A percentile compares a stretch with the other conserved stretches of the same genome.
These are phyloP conservation scores for Lasiodiplodia gonubiensis DNA, from an alignment of 2,329 filamentous ascomycete species.

Conservation along the genomic window DNA sequence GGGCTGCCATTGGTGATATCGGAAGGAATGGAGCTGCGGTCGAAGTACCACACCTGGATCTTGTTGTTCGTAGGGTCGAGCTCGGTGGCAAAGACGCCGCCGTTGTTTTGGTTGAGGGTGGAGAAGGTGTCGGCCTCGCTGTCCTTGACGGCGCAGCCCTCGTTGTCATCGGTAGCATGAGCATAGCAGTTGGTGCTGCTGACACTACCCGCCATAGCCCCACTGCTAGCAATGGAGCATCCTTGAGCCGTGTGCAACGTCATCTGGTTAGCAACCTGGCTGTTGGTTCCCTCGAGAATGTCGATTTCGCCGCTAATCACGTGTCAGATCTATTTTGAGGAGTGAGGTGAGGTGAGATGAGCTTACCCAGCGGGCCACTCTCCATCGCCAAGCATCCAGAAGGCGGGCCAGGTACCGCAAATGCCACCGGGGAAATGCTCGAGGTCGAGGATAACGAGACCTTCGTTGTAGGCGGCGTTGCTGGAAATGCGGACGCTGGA, in stretches of 20 bases:
- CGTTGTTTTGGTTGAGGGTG: constrained; percentile 57
- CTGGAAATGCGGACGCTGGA: constrained; percentile 55
- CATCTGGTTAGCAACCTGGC: constrained; percentile 49
- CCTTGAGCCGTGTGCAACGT: constrained; percentile 55
- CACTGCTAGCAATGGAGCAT: constrained; percentile 48
- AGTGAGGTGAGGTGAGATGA: constrained; percentile 27
- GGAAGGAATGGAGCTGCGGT: constrained; percentile 66
- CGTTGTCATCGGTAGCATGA: constrained; percentile 46
- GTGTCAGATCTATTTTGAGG: background rate
- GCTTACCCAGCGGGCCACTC: constrained; percentile 42
- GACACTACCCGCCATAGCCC: constrained; percentile 57
- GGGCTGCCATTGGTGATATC: constrained; percentile 67
- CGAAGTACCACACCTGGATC: constrained; percentile 85
- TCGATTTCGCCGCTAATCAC: constrained; percentile 52
- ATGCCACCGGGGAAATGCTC: constrained; percentile 57
- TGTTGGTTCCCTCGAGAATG: constrained; percentile 56
- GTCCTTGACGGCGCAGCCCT: constrained; percentile 52
- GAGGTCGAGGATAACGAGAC: constrained; percentile 57
- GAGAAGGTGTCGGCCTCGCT: constrained; percentile 50
- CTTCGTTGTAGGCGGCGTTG: constrained; percentile 54
- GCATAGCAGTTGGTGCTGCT: constrained; percentile 58
- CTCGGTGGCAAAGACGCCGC: constrained; percentile 54
- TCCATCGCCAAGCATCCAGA: constrained; percentile 47
- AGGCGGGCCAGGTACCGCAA: constrained; percentile 56
- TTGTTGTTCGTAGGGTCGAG: constrained; percentile 68